These are phyloP conservation scores for Kuraishia hungarica DNA, from an alignment of 805 yeast species.

Conservation along the genomic window DNA sequence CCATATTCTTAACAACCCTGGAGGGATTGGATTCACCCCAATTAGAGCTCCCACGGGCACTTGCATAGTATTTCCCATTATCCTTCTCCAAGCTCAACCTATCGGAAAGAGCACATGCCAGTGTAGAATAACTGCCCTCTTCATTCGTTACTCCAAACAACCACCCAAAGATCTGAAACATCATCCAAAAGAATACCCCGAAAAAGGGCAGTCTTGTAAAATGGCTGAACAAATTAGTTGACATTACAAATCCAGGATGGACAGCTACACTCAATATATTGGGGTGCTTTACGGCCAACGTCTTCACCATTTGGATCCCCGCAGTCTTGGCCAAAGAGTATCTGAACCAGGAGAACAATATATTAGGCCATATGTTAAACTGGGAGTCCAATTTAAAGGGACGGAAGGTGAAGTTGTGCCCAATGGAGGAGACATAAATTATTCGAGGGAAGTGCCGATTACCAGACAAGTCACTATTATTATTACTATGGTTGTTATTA, in stretches of 20 bases:
- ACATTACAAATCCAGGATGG: slow-evolving; percentile 85
- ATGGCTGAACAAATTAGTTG: slow-evolving; percentile 64
- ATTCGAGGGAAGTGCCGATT: slow-evolving; percentile 35
- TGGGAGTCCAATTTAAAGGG: slow-evolving; percentile 38
- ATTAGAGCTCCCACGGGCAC: slow-evolving; percentile 23
- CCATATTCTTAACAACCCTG: slow-evolving; percentile 43
- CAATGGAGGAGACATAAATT: slow-evolving; percentile 56
- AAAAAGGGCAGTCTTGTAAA: slow-evolving; percentile 73
- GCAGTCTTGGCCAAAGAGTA: slow-evolving; percentile 74
- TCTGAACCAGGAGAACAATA: slow-evolving; percentile 68
- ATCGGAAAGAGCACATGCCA: slow-evolving; percentile 53
- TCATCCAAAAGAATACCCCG: slow-evolving; percentile 67
- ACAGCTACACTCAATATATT: slow-evolving; percentile 54
- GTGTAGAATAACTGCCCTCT: slow-evolving; percentile 59
- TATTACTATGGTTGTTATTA: not conserved
- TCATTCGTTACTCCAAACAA: slow-evolving; percentile 66
- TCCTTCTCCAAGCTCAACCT: slow-evolving; percentile 39
- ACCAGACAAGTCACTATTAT: not conserved
- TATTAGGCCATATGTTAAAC: slow-evolving; percentile 54
- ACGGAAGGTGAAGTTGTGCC: slow-evolving; percentile 44
- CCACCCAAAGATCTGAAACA: slow-evolving; percentile 61
- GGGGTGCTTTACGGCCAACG: slow-evolving; percentile 60
- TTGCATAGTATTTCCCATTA: slow-evolving; percentile 62
- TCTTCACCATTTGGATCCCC: slow-evolving; percentile 63
- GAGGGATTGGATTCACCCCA: slow-evolving; percentile 54